Evolutionary conservation across 2,329 filamentous ascomycete genomes (phyloP), one percentile per base, ranked within the genome.

Genomic region (Penicillium sp.): DNA sequence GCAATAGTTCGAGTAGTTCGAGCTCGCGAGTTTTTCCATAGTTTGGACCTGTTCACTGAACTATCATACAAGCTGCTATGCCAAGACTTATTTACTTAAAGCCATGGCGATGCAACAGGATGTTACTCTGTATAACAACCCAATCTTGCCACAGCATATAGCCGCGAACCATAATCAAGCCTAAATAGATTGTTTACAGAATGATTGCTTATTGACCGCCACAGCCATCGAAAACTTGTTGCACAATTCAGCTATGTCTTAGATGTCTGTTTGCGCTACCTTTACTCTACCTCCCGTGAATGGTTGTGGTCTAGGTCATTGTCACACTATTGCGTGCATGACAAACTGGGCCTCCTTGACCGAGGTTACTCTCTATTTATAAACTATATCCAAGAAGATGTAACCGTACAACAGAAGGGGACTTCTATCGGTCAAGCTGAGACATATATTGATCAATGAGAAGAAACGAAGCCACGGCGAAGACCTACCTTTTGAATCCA

Each of bases 361-460:
- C 22, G 46, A 45, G 37, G 56, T 57, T 51, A 51, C 54, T 26
- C 28, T 50, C 8, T 34, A 10, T 42, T 21, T 33, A 35, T 13
- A 10, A 26, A 37, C 32, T 43, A 46, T 44, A 26, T 39, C 26
- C 3, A 31, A 9, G 34, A 21, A 35, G 49, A 59, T 59, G 57
- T 57, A 60, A 59, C 55, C 39, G 47, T 53, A 42, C 19, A 57
- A 43, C 51, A 50, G 31, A 26, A 17, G 10, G 10, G 31, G 3
- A 29, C 31, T 32, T 38, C n/a, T 29, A 28, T 40, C 24, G 13
- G 21, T 45, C 32, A 44, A 45, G 17, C 41, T 17, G 50, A 58
- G 52, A 53, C 43, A 55, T 45, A 31, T 45, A 39, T 49, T 17
- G 28, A 48, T 39, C 35, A 35, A 41, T 41, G 10, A 10, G 8